Conservation (phyloP, 805 yeast genomes). For the Sugiyamaella smithiae region DNA sequence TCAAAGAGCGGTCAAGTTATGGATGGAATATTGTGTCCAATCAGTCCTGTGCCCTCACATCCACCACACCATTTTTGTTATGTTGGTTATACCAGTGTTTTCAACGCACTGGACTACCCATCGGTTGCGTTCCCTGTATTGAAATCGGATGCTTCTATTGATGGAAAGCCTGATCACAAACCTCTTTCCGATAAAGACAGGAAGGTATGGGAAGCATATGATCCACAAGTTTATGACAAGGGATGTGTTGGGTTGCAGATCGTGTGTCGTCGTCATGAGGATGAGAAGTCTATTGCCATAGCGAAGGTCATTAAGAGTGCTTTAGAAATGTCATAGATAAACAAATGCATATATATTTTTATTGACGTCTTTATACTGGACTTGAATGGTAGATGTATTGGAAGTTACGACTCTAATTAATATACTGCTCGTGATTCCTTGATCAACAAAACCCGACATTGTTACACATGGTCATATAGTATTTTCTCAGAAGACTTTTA, state of each 20-base stretch:
- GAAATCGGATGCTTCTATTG: slow-evolving; percentile 42
- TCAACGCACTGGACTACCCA: slow-evolving; percentile 22
- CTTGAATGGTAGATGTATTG: too few species aligned
- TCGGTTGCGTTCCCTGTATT: slow-evolving; percentile 17
- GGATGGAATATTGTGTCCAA: slow-evolving; percentile 50
- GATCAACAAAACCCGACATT: too few species aligned
- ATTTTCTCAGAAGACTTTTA: too few species aligned
- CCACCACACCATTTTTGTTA: slow-evolving; percentile 12
- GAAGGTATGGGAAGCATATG: slow-evolving; percentile 40
- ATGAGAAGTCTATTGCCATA: slow-evolving; percentile 51
- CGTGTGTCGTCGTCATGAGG: slow-evolving; percentile 54
- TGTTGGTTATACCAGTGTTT: slow-evolving; percentile 15
- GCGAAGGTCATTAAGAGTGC: slow-evolving; percentile 19
- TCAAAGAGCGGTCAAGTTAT: slow-evolving; percentile 43
- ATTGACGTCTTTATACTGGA: too few species aligned
- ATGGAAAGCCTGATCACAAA: slow-evolving; percentile 23
- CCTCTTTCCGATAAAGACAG: slow-evolving; percentile 28
- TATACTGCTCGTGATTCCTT: too few species aligned
- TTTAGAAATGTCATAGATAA: background rate
- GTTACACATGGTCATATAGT: too few species aligned
- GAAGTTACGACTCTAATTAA: background rate
- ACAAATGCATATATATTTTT: background rate
- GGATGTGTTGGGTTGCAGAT: slow-evolving; percentile 59
- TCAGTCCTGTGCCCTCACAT: slow-evolving; percentile 34
- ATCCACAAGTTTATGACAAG: slow-evolving; percentile 46